Conservation (phyloP, 2,329 filamentous ascomycete genomes). For the Neopestalotiopsis sp. region DNA sequence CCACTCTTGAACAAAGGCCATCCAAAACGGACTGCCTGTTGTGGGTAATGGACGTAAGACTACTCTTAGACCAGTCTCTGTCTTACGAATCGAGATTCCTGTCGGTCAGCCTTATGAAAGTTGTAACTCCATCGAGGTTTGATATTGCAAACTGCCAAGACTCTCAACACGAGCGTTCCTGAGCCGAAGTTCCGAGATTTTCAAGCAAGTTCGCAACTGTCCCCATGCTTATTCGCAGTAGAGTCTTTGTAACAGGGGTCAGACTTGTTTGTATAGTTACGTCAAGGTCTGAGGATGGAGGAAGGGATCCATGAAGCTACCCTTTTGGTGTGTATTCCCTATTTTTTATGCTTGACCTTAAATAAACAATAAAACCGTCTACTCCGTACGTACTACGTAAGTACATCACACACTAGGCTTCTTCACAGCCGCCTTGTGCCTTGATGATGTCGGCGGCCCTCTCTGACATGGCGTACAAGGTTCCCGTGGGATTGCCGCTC, state of each 20-base stretch:
- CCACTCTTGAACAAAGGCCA: background rate
- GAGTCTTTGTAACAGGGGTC: background rate
- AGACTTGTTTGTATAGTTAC: background rate
- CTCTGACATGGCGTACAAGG: conserved; percentile 56
- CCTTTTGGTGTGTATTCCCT: background rate
- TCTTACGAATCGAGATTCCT: background rate
- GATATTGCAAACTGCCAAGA: background rate
- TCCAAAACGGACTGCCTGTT: background rate
- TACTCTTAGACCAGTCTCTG: background rate
- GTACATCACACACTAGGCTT: background rate
- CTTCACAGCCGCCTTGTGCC: background rate
- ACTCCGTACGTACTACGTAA: background rate
- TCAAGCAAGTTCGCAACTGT: background rate
- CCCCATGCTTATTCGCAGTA: background rate
- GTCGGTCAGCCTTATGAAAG: background rate
- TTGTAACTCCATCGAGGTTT: background rate
- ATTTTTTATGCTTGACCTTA: background rate
- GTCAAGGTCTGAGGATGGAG: background rate
- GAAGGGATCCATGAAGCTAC: background rate
- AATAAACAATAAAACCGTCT: background rate
- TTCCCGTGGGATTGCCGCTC: conserved; percentile 51
- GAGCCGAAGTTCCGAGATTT: background rate
- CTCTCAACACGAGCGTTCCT: background rate
- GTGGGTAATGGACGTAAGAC: no score
- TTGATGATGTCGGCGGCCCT: conserved; percentile 38